Evolutionary conservation across 106 monocot species (phyloP).

Genomic region (Phalaenopsis aphrodite): DNA sequence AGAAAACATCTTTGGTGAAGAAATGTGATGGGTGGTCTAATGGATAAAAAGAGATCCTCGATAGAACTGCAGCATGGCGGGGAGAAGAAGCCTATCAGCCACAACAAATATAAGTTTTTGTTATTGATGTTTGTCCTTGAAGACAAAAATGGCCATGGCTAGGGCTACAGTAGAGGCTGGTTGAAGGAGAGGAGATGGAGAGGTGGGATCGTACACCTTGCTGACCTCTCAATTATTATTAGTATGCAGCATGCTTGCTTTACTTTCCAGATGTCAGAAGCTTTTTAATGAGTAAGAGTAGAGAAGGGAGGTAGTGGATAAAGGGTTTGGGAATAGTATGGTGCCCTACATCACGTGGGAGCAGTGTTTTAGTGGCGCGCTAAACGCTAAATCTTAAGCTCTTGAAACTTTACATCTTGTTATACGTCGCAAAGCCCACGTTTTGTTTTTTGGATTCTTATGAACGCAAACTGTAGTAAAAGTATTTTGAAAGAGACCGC

Average conservation of each 20-base stretch:
- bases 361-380: slow-evolving; percentile 2
- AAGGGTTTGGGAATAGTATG: not conserved
- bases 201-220: not conserved
- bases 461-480: not conserved
- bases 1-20: slow-evolving; percentile 5
- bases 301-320: not conserved
- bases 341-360: slow-evolving; percentile 15
- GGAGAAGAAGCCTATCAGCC: not conserved
- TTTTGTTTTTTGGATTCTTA: slow-evolving; percentile 2
- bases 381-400: not conserved
- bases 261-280: slow-evolving; percentile 9
- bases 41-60: not conserved
- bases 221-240: too few species aligned
- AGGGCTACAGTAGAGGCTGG: not conserved
- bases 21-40: too few species aligned
- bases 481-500: not conserved
- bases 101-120: not conserved
- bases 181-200: not conserved
- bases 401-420: not conserved
- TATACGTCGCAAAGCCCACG: not conserved
- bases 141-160: not conserved
- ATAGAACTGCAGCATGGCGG: too few species aligned
- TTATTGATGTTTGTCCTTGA: not conserved
- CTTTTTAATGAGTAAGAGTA: not conserved
- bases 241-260: not conserved